phyloP scores from a whole-genome alignment of 495 filamentous ascomycete species.

The Hypoxylon cercidicola region DNA sequence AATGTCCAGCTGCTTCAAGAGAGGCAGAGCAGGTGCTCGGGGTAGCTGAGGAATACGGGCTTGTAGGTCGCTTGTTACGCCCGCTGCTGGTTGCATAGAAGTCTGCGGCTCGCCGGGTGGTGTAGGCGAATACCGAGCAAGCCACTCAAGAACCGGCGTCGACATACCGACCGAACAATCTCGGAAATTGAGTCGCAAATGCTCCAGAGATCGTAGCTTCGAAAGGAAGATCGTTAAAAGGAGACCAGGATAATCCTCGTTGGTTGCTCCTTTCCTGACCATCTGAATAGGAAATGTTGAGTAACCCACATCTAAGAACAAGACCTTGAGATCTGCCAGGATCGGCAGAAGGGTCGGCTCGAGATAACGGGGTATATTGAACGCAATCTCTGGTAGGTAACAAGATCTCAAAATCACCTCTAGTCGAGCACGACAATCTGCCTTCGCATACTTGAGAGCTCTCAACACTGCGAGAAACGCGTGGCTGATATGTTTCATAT shows the following conservation, averaged over 20 bases:
- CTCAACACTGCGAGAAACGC: conserved; percentile 45
- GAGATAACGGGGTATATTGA: conserved; percentile 49
- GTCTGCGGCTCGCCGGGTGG: background rate
- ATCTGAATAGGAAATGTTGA: conserved; percentile 2
- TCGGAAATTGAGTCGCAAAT: conserved; percentile 48
- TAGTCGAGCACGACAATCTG: conserved; percentile 37
- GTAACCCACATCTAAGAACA: conserved; percentile 50
- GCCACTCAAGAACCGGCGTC: conserved; percentile 39
- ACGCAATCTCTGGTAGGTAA: conserved; percentile 41
- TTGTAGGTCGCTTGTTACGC: background rate
- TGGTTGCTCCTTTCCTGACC: background rate
- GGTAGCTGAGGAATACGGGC: conserved; percentile 21
- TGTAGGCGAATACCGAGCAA: conserved; percentile 13
- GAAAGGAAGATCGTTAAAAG: conserved; percentile 40
- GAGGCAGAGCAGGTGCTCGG: conserved; percentile 30
- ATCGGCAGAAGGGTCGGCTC: conserved; percentile 41
- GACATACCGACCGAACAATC: background rate
- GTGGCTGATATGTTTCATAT: conserved; percentile 14
- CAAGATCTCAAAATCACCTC: conserved; percentile 51
- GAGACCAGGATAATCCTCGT: conserved; percentile 11
- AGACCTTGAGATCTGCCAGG: conserved; percentile 46
- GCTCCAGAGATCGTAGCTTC: conserved; percentile 38
- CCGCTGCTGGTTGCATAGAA: background rate
- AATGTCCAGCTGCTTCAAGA: conserved; percentile 52
- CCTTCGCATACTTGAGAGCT: conserved; percentile 44